These are phyloP conservation scores for Fragaria nilgerrensis DNA, from an alignment of 306 rosid genomes.

Conservation along the genomic window DNA sequence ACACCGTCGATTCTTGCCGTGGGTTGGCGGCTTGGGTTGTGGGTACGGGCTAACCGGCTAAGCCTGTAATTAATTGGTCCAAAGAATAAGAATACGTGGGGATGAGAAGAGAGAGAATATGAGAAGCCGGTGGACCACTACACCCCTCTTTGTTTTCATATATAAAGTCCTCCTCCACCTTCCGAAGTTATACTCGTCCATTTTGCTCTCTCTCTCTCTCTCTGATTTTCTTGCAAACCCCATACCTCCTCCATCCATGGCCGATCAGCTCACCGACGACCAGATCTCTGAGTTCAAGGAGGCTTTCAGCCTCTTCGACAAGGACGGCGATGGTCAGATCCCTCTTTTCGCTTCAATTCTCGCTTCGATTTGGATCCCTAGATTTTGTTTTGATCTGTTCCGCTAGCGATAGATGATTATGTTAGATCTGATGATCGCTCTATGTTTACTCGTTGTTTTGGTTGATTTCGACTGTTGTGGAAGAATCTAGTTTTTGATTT, in stretches of 20 bases:
- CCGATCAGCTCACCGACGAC: slow-evolving; percentile 13
- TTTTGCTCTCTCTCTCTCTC: not conserved
- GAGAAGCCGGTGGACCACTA: not conserved
- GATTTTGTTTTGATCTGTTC: not conserved
- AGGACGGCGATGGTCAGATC: slow-evolving; percentile 13
- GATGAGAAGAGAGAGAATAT: not conserved
- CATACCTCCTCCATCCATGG: not conserved
- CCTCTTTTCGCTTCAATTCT: not conserved
- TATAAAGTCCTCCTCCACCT: not conserved
- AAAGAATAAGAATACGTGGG: not conserved
- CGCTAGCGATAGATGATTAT: not conserved
- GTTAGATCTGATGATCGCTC: not conserved
- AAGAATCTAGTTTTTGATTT: not conserved
- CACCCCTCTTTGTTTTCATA: not conserved
- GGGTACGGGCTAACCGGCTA: too few species aligned
- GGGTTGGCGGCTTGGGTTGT: too few species aligned
- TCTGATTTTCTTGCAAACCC: not conserved
- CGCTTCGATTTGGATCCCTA: not conserved
- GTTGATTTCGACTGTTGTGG: not conserved
- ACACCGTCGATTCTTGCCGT: too few species aligned
- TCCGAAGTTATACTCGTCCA: not conserved
- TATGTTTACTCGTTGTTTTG: not conserved
- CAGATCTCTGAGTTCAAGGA: slow-evolving; percentile 13
- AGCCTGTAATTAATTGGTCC: too few species aligned
- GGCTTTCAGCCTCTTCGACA: slow-evolving; percentile 11